Base-by-base conservation (phyloP, 257 asterid species). In the Nyctanthes arbortristis region DNA sequence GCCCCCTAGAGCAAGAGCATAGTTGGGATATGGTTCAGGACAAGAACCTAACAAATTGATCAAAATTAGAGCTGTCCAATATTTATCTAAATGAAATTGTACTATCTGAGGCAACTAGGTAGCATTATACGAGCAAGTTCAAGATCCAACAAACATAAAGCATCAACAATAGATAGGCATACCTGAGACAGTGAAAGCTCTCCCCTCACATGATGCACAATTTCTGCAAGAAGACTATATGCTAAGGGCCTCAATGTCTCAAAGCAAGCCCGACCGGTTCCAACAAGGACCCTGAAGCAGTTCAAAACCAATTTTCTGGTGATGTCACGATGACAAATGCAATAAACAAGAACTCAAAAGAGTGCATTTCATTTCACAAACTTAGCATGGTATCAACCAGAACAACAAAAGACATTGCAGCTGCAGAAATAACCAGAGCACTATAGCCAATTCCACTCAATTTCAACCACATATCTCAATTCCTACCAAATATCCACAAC, bases 231-330 rank as follows among this genome's bases (percentile, higher is more conserved):
- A 77, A 94, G 92, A 84, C 99, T 94, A 82, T 94, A 94, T 13
- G 99, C 99, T 84, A 94, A 84, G 45, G 99, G 99, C 78, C 99
- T 87, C 84, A 94, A 83, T 67, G 96, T 86, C 88, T 94, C 99
- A 65, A 87, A 94, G 88, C 99, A 94, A 59, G 99, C 99, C 72
- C 96, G 83, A 39, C 99, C 99, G 67, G 91, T 87, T 77, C 99
- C 99, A 81, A 94, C 97, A 76, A 94, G 99, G 72, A 94, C 99
- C 90, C 99, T 94, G 86, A 75, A 31, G 73, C 61, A 63, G 72
- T 72, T 74, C 61, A 69, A 61, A 62, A 78, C 52, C 61, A 69
- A 40, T 31, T 24, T 70, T 45, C 43, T 63, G 47, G 6, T 55
- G 16, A 55, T 58, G 25, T 63, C 75, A 69, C 76, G 64, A 70